Base-by-base conservation (phyloP, 306 rosid genomes). In the Coriaria nepalensis region DNA sequence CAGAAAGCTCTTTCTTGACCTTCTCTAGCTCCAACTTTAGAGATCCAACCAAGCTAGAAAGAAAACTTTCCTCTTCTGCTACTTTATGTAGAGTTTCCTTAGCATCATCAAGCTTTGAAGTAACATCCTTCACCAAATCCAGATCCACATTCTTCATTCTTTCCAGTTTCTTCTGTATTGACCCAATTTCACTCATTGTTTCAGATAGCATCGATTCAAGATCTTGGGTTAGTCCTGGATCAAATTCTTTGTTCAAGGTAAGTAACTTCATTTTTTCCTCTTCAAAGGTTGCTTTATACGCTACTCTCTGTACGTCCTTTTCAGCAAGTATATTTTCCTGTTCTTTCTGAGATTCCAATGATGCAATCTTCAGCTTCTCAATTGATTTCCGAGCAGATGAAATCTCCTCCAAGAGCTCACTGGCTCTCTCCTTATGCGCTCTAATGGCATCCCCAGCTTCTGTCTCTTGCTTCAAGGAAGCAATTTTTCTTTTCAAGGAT, bases 1-100 rank as follows among this genome's bases (percentile, higher is more conserved):
- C 86, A 45, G 70, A 40, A 70, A 79, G 99, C 65, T 92, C 93
- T 68, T 62, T 86, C 70, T 71, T 92, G 60, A 86, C 93, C 61
- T 76, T 73, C 69, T 92, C 99, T 33, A 92, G 64, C 53, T 92
- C 94, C 67, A 61, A 60, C 78, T 80, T 86, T n/a, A 86, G 83
- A 59, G 86, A 33, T 68, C 71, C 96, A 35, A 73, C 77, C 72
- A 72, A 65, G 70, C 65, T 75, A 68, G 74, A 70, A 50, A 92
- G 94, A 44, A 78, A 68, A 69, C 59, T 86, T 74, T 92, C 96
- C 67, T 92, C 99, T 64, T 92, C 94, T 9, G 78, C 93, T 7
- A 81, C 86, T 68, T 78, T 82, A 53, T 82, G 87, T 53, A 92
- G 66, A 9, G 94, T 82, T 62, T 60, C 93, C 73, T 86, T 92